These are phyloP conservation scores for Meira miltonrushii DNA, from an alignment of 1,284 basidiomycete genomes.

Conservation along the genomic window DNA sequence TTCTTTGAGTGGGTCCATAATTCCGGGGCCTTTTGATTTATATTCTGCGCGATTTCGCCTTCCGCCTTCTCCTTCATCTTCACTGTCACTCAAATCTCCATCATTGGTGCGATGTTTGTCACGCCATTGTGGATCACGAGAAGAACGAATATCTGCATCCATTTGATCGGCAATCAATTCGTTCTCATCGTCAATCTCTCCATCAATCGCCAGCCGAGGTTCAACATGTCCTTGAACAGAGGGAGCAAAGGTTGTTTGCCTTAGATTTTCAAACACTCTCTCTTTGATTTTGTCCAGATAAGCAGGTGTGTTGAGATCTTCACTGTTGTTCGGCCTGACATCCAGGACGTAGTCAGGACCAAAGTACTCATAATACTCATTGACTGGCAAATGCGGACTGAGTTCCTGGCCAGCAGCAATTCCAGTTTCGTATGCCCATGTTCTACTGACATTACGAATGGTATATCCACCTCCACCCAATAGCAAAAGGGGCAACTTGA, in stretches of 20 bases:
- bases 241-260: conserved; percentile 40
- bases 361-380: conserved; percentile 86
- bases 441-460: conserved; percentile 92
- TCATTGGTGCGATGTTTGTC: conserved; percentile 29
- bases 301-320: conserved; percentile 86
- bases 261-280: conserved; percentile 71
- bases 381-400: conserved; percentile 59
- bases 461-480: conserved; percentile 98
- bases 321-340: conserved; percentile 89
- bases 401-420: conserved; percentile 92
- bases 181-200: conserved; percentile 28
- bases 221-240: conserved; percentile 47
- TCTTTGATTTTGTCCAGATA: conserved; percentile 89
- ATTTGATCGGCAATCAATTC: conserved; percentile 16
- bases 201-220: conserved; percentile 30
- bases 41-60: conserved; percentile 19
- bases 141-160: conserved; percentile 30
- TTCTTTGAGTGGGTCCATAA: neutral
- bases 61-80: conserved; percentile 36
- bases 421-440: conserved; percentile 98
- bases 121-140: conserved; percentile 26
- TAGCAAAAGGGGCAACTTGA: conserved; percentile 83
- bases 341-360: conserved; percentile 97
- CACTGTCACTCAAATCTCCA: conserved; percentile 35
- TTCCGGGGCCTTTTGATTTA: conserved; percentile 2